Base-by-base conservation (phyloP, 2,329 filamentous ascomycete species). In the Dryadomyces quercivorus region DNA sequence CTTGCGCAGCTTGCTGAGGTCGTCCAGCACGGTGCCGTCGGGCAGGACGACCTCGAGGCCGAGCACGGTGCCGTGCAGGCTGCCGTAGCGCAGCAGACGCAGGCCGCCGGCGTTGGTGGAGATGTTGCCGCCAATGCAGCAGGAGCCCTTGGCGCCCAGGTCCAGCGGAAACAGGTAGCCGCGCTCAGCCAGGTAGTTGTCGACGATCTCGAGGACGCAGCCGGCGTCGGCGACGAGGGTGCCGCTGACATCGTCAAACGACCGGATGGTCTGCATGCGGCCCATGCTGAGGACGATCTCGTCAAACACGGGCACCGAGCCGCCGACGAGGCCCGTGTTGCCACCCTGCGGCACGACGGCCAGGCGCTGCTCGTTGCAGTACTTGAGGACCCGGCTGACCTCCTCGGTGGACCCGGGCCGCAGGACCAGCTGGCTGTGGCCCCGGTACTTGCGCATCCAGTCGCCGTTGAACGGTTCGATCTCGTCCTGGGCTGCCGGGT, bases 401-500 rank as follows among this genome's bases (percentile, higher is more conserved):
- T 98, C 85, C 63, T 92, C 84, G 0, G 88, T 92, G 16, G 81
- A 86, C 52, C 78, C 80, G 12, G 93, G 93, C 71, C 90, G 94
- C 59, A 98, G 73, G 5, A 97, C 90, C 26, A 98, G 74, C 64
- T 84, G 82, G 58, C 88, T 83, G 70, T 96, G 90, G 34, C 93
- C 94, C 58, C 88, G 84, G 74, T 95, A 98, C 72, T 98, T 98
- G 70, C 88, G 85, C 91, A 98, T 96, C 93, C 94, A 98, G 72
- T 98, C 93, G 66, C 84, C 82, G 70, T 98, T 98, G 77, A 90
- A 98, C 8, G 87, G 80, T 66, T 93, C 88, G 60, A 97, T 77
- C 66, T 97, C 93, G 63, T 88, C 86, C 2, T 76, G 72, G 15
- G 82, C 67, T 34, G 72, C 82, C 68, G 91, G 82, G 61, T 81